Evolutionary conservation across 306 rosid genomes (phyloP), one percentile per base, ranked within the genome.

Genomic region (Lathyrus aphaca): DNA sequence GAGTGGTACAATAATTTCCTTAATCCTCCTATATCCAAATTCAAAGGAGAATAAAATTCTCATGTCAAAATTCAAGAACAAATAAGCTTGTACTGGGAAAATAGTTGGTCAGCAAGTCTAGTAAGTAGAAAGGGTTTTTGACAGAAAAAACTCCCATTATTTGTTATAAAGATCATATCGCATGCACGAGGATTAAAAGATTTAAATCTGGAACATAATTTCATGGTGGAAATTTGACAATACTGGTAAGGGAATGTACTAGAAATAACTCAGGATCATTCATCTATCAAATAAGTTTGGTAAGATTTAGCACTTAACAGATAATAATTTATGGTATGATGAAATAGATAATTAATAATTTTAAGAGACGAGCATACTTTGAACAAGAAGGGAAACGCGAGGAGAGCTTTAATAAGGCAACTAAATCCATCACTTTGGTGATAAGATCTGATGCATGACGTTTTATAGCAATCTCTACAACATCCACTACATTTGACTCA

Each of bases 361-460:
- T 10, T 23, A 54, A 71, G 66, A 42, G 27, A 19, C 70, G 64
- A 42, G 67, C 92, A 43, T 89, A 94, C 99, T 89, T 96, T 77
- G 99, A 91, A 82, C 86, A 89, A 72, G 97, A 83, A 68, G 99
- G 92, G 72, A 94, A 94, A 68, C 99, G 97, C 51, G 99, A 94
- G 80, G 95, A 91, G 64, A 91, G 91, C 90, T 94, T 94, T 73
- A 94, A 75, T 67, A 94, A 79, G 72, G 97, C 89, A 84, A 83
- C 81, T 89, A 94, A 73, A 77, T 91, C 94, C 99, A 94, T 94
- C 1, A 95, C 77, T 84, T 91, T 88, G 43, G 96, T 94, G 46
- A 92, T 83, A 54, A 88, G 89, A 83, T 91, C 95, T 1, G 92
- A 87, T 27, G 77, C 76, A 73, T 84, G 96, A 5, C 80, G 88